Conservation (phyloP, 2,329 filamentous ascomycete species). For the Dothideomycetes sp. region DNA sequence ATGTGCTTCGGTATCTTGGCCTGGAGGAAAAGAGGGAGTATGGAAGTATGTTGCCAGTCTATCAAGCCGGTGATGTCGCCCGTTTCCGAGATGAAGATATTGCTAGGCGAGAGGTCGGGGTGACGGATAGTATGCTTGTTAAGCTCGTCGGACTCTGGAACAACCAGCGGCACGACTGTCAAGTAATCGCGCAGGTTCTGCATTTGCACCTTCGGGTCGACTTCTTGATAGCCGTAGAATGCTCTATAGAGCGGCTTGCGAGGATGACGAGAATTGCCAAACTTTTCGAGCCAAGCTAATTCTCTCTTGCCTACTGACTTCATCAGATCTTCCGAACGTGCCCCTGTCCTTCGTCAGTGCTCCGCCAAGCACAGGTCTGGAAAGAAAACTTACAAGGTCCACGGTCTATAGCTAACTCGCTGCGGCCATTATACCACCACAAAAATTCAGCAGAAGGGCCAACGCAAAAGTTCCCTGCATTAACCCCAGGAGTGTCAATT, state of each 20-base stretch:
- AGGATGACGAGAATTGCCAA: slow-evolving; percentile 19
- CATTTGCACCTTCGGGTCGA: slow-evolving; percentile 15
- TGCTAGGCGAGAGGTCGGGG: slow-evolving; percentile 23
- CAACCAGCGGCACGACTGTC: slow-evolving; percentile 12
- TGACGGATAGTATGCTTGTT: slow-evolving; percentile 20
- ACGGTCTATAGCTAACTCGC: slow-evolving; percentile 15
- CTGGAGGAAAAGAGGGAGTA: slow-evolving; percentile 27
- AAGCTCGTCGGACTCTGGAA: slow-evolving; percentile 10
- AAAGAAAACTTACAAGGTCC: slow-evolving; percentile 18
- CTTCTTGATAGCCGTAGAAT: slow-evolving; percentile 12
- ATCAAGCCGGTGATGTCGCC: slow-evolving; percentile 25
- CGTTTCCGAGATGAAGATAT: slow-evolving; percentile 21
- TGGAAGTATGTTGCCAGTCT: slow-evolving; percentile 29
- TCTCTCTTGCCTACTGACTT: slow-evolving; percentile 20
- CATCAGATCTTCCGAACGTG: slow-evolving; percentile 13
- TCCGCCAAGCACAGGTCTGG: background rate
- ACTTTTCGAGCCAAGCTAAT: slow-evolving; percentile 17
- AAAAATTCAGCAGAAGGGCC: slow-evolving; percentile 21
- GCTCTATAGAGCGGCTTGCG: slow-evolving; percentile 20
- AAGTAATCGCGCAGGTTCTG: slow-evolving; percentile 19
- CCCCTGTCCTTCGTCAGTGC: slow-evolving; percentile 13
- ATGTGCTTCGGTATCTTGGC: slow-evolving; percentile 27
- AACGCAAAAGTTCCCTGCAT: slow-evolving; percentile 16
- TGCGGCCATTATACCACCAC: slow-evolving; percentile 21
- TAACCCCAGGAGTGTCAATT: slow-evolving; percentile 1